These are phyloP conservation scores for Diaporthe eres DNA, from an alignment of 2,329 filamentous ascomycete species.

Conservation along the genomic window DNA sequence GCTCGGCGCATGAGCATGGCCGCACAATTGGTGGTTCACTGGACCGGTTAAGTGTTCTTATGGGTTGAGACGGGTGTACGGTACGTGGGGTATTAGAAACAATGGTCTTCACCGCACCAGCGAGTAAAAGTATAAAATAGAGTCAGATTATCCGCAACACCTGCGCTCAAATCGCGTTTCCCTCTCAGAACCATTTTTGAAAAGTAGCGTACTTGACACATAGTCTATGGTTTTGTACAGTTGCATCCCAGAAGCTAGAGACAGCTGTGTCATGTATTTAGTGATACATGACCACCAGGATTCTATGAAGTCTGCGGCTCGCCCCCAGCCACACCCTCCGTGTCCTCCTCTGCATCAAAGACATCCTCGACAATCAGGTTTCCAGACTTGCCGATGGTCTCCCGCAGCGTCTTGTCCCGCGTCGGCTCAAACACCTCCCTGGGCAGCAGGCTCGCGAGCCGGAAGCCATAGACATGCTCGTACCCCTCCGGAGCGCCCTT, in stretches of 20 bases:
- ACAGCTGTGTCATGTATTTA: background rate
- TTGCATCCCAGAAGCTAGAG: background rate
- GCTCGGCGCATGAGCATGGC: background rate
- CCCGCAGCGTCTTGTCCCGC: conserved; percentile 74
- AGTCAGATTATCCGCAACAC: conserved; percentile 23
- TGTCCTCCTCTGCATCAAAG: conserved; percentile 45
- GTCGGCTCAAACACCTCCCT: conserved; percentile 83
- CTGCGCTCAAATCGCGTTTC: conserved; percentile 4
- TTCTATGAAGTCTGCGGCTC: background rate
- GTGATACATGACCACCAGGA: background rate
- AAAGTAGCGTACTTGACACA: background rate
- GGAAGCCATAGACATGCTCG: conserved; percentile 86
- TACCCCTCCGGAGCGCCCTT: conserved; percentile 75
- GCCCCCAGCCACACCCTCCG: background rate
- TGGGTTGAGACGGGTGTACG: background rate
- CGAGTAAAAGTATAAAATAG: background rate
- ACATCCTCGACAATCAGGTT: conserved; percentile 88
- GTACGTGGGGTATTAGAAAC: background rate
- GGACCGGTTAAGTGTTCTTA: background rate
- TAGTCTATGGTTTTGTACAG: conserved; percentile 2
- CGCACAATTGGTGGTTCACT: background rate
- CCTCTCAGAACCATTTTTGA: background rate
- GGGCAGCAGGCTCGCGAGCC: conserved; percentile 87
- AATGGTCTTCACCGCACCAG: background rate
- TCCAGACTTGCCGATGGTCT: conserved; percentile 84